A percentile compares a stretch with the other conserved stretches of the same genome.
These are phyloP conservation scores for Aulographum hederae DNA, from an alignment of 2,329 filamentous ascomycete genomes.

Conservation along the genomic window DNA sequence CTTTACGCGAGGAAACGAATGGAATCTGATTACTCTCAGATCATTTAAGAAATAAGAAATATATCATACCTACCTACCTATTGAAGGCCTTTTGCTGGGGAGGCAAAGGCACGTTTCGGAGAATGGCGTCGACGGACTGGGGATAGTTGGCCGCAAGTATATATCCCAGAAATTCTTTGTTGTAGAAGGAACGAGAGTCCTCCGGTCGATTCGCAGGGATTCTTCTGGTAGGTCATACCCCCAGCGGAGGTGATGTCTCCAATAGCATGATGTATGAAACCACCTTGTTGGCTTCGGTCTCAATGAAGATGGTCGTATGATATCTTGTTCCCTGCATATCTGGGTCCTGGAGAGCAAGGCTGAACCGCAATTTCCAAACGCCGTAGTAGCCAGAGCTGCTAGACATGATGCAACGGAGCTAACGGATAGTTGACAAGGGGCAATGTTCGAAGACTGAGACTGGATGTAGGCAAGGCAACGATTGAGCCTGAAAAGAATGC, in stretches of 20 bases:
- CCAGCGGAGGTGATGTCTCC: conserved; percentile 1
- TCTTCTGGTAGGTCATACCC: neutral
- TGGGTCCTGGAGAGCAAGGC: conserved; percentile 1
- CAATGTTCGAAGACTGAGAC: too few species aligned
- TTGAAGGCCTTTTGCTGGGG: conserved; percentile 3
- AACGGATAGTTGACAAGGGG: too few species aligned
- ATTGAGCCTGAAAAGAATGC: too few species aligned
- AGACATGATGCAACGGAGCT: too few species aligned
- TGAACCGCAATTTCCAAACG: conserved; percentile 1
- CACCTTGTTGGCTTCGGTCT: neutral
- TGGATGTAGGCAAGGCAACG: too few species aligned
- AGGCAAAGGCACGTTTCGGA: neutral
- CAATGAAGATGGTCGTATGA: conserved; percentile 1
- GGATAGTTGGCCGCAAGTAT: neutral
- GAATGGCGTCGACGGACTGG: neutral
- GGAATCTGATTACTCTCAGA: too few species aligned
- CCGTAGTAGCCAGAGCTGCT: neutral
- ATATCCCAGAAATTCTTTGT: neutral
- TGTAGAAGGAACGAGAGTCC: neutral
- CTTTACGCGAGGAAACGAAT: too few species aligned
- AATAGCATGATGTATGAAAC: neutral
- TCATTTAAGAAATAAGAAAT: too few species aligned
- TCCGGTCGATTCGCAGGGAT: neutral
- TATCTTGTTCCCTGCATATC: conserved; percentile 1
- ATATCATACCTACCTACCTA: too few species aligned